These are phyloP conservation scores for Saccharomycopsis schoenii DNA, from an alignment of 805 yeast genomes.

Conservation along the genomic window DNA sequence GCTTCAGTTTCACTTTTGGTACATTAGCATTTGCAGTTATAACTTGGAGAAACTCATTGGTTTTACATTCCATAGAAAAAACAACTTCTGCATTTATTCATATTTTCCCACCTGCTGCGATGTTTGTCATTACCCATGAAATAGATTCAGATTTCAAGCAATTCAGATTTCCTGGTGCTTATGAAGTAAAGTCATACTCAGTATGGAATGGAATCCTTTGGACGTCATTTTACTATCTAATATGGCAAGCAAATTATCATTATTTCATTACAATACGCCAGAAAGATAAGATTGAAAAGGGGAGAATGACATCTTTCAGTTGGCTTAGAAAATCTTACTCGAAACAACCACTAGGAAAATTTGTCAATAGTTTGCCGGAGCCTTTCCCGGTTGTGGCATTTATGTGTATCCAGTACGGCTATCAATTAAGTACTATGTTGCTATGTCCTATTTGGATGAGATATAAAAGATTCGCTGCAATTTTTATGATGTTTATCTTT, in stretches of 20 bases:
- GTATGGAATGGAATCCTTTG: slow-evolving; percentile 58
- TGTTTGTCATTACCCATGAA: slow-evolving; percentile 81
- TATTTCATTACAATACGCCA: slow-evolving; percentile 79
- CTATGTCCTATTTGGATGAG: slow-evolving; percentile 84
- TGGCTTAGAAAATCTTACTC: slow-evolving; percentile 67
- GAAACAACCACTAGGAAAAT: slow-evolving; percentile 53
- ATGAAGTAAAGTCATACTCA: slow-evolving; percentile 59
- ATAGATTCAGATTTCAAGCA: slow-evolving; percentile 39
- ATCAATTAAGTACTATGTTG: slow-evolving; percentile 79
- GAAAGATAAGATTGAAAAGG: slow-evolving; percentile 73
- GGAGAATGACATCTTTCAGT: slow-evolving; percentile 81
- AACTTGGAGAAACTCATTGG: slow-evolving; percentile 92
- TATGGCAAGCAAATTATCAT: slow-evolving; percentile 88
- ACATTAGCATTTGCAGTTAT: slow-evolving; percentile 88
- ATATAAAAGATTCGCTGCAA: slow-evolving; percentile 53
- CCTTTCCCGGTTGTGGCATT: slow-evolving; percentile 83
- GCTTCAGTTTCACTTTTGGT: slow-evolving; percentile 82
- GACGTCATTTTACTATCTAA: slow-evolving; percentile 73
- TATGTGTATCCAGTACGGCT: slow-evolving; percentile 75
- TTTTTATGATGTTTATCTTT: slow-evolving; percentile 65
- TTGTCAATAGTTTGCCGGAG: slow-evolving; percentile 75
- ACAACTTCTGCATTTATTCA: slow-evolving; percentile 89
- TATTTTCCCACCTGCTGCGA: slow-evolving; percentile 77
- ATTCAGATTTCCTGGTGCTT: slow-evolving; percentile 72
- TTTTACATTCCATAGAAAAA: slow-evolving; percentile 83